A percentile compares a stretch with the other conserved stretches of the same genome.
Conservation (phyloP, 768 basidiomycete genomes). For the Pleurotus tuoliensis region DNA sequence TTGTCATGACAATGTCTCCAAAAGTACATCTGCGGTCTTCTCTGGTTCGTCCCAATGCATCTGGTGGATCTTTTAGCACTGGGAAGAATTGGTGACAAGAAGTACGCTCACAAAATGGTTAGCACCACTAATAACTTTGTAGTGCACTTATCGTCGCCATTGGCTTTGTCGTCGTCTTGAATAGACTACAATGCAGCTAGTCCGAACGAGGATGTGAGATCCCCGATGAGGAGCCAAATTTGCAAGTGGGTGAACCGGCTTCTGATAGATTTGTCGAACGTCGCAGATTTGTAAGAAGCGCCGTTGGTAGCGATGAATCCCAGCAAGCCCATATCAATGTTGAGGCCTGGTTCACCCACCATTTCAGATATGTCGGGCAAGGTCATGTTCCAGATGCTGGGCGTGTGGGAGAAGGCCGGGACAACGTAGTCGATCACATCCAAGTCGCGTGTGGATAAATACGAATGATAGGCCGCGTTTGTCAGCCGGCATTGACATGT, state of each 20-base stretch:
- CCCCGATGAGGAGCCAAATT: background rate
- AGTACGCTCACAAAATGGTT: too few species aligned
- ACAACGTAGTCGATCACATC: slow-evolving; percentile 21
- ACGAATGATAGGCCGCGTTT: slow-evolving; percentile 17
- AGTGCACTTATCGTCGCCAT: too few species aligned
- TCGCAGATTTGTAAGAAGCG: background rate
- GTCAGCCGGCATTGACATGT: slow-evolving; percentile 18
- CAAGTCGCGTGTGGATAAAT: slow-evolving; percentile 19
- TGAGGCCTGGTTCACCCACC: background rate
- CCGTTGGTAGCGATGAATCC: background rate
- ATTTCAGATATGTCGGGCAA: slow-evolving; percentile 11
- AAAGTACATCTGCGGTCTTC: too few species aligned
- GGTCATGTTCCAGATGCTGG: slow-evolving; percentile 22
- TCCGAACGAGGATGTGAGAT: too few species aligned
- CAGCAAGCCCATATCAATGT: background rate
- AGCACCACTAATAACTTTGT: too few species aligned
- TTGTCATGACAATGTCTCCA: too few species aligned
- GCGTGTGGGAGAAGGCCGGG: slow-evolving; percentile 14
- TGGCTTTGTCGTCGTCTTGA: too few species aligned
- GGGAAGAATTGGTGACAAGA: too few species aligned
- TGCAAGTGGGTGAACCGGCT: background rate
- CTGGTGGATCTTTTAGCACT: too few species aligned
- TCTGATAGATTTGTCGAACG: background rate
- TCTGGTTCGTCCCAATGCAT: too few species aligned
- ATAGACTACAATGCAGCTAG: too few species aligned